Percentiles rank a stretch among this genome's conserved stretches.
Evolutionary conservation across 1,284 basidiomycete species (phyloP).

Genomic region (Ustilago shanxiensis): DNA sequence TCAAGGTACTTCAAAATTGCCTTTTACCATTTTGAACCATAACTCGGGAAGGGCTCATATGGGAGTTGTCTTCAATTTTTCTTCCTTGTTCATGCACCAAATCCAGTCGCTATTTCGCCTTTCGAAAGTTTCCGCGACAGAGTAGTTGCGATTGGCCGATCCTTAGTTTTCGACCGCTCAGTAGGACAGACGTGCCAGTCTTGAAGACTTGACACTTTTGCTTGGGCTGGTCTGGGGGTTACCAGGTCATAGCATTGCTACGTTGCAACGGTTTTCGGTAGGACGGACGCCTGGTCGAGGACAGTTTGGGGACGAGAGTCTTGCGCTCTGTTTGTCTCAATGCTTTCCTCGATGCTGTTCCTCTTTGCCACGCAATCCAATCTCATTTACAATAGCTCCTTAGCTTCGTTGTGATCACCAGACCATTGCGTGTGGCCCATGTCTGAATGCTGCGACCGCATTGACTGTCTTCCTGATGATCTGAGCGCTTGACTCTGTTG

Average conservation of each 20-base stretch:
- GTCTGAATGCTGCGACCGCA: too few relatives aligned
- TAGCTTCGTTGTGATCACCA: not conserved
- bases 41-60: slow-evolving; percentile 50
- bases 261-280: slow-evolving; percentile 18
- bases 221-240: not conserved
- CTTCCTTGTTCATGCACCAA: slow-evolving; percentile 25
- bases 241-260: not conserved
- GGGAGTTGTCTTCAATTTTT: slow-evolving; percentile 59
- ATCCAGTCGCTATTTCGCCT: slow-evolving; percentile 24
- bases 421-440: too few relatives aligned
- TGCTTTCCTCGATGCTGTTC: slow-evolving; percentile 1
- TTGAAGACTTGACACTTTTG: slow-evolving; percentile 25
- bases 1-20: slow-evolving; percentile 60
- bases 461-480: not conserved
- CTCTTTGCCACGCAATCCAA: slow-evolving; percentile 12
- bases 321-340: not conserved
- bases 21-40: slow-evolving; percentile 64
- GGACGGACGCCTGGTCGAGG: slow-evolving; percentile 33
- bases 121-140: slow-evolving; percentile 11
- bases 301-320: not conserved
- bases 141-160: not conserved
- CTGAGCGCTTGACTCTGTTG: not conserved
- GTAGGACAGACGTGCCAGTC: slow-evolving; percentile 7
- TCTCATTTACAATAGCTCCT: not conserved
- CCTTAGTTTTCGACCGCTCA: not conserved